phyloP scores from a whole-genome alignment of 345 rosid genomes.

The Lenwebbia sp. region DNA sequence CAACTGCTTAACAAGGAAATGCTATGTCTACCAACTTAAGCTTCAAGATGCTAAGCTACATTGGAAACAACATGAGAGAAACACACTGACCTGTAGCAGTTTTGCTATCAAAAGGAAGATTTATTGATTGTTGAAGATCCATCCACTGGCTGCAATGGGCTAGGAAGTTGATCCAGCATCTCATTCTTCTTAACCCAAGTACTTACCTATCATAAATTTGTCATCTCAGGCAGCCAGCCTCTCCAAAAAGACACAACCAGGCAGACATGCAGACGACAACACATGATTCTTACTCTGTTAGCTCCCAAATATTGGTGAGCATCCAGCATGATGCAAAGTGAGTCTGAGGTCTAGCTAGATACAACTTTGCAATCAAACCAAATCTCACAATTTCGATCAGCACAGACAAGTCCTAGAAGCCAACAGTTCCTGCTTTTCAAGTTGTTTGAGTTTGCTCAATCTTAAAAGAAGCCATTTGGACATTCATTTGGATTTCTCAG shows the following conservation, averaged over 20 bases:
- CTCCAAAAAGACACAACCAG: not conserved
- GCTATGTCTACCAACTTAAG: not conserved
- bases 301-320: not conserved
- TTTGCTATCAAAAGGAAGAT: constrained; percentile 68
- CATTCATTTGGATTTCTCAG: not conserved
- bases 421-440: not conserved
- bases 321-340: not conserved
- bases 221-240: not conserved
- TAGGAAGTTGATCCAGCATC: not conserved
- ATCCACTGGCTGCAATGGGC: constrained; percentile 37
- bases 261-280: not conserved
- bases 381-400: not conserved
- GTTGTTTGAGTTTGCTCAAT: not conserved
- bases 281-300: not conserved
- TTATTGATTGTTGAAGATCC: constrained; percentile 81
- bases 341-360: not conserved
- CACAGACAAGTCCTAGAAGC: not conserved
- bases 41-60: not conserved
- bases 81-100: constrained; percentile 50
- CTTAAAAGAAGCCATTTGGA: not conserved
- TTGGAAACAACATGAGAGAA: not conserved
- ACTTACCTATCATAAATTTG: not conserved
- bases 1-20: not conserved
- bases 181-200: not conserved
- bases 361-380: not conserved